Evolutionary conservation across 1,139 yeast species (phyloP).

Genomic region (Saccharomyces pastorianus): DNA sequence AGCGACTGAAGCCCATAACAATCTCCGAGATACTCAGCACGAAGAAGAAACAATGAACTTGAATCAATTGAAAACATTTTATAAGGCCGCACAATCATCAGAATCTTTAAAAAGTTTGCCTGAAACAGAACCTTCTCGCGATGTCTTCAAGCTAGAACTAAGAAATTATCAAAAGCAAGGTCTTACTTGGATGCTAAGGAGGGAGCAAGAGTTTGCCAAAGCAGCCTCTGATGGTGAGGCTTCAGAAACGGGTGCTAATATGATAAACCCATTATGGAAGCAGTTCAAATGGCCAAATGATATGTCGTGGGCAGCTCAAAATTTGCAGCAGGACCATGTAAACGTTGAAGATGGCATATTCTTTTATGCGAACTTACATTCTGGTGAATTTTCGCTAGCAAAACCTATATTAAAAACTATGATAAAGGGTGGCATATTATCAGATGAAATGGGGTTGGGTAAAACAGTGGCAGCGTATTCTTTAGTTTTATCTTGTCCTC

Average conservation of each 20-base stretch:
- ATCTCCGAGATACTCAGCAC: constrained; percentile 26
- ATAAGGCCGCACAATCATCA: constrained; percentile 55
- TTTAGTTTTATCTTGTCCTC: constrained; percentile 56
- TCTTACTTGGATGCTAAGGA: constrained; percentile 69
- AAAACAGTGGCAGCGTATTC: constrained; percentile 83
- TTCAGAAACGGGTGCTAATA: constrained; percentile 36
- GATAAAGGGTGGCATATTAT: constrained; percentile 79
- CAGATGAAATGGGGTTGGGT: constrained; percentile 96
- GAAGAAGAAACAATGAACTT: constrained; percentile 43
- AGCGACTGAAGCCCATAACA: constrained; percentile 5
- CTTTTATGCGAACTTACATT: constrained; percentile 75
- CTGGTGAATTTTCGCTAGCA: constrained; percentile 67
- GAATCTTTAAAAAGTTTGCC: constrained; percentile 42
- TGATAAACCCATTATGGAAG: constrained; percentile 83
- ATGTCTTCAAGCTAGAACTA: constrained; percentile 48
- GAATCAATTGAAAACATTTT: constrained; percentile 71
- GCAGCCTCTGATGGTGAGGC: constrained; percentile 19
- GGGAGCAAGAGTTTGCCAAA: constrained; percentile 50
- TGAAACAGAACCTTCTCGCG: constrained; percentile 53
- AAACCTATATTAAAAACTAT: constrained; percentile 56
- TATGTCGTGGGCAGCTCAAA: constrained; percentile 32
- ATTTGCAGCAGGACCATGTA: constrained; percentile 9
- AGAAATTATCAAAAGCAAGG: constrained; percentile 76
- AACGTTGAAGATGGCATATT: constrained; percentile 20
- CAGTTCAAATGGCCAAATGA: constrained; percentile 66